phyloP scores from a whole-genome alignment of 768 basidiomycete species.

The Mycena floridula region DNA sequence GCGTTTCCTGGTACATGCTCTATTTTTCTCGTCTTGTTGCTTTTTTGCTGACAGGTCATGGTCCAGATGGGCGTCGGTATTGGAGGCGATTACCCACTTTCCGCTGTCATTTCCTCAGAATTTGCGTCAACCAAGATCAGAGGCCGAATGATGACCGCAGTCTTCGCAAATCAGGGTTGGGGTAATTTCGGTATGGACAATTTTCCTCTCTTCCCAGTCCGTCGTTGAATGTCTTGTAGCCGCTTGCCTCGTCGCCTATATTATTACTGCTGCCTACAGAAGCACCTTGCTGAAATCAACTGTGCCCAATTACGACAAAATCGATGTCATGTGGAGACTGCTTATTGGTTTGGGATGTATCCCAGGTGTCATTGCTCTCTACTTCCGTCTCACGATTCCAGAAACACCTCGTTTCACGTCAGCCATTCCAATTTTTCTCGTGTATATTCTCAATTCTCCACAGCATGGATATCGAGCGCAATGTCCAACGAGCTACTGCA shows the following conservation, averaged over 20 bases:
- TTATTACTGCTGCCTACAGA: slow-evolving; percentile 68
- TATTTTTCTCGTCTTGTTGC: too few relatives aligned
- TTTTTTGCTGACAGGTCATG: neutral
- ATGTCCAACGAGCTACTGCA: slow-evolving; percentile 64
- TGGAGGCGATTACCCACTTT: slow-evolving; percentile 85
- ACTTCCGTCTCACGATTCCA: slow-evolving; percentile 90
- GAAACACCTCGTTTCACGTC: slow-evolving; percentile 90
- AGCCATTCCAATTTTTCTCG: too few relatives aligned
- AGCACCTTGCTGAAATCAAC: slow-evolving; percentile 36
- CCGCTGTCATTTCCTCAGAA: slow-evolving; percentile 84
- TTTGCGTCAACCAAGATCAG: slow-evolving; percentile 74
- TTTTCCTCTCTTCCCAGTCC: too few relatives aligned
- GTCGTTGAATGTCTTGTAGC: too few relatives aligned
- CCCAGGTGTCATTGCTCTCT: slow-evolving; percentile 75
- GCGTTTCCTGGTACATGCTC: slow-evolving; percentile 80
- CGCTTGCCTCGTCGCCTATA: slow-evolving; percentile 59
- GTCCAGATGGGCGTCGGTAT: slow-evolving; percentile 74
- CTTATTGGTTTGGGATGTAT: slow-evolving; percentile 85
- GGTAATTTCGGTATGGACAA: slow-evolving; percentile 79
- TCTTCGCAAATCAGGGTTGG: slow-evolving; percentile 85
- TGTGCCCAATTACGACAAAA: slow-evolving; percentile 30
- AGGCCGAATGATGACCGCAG: slow-evolving; percentile 85
- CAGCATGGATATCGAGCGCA: slow-evolving; percentile 89
- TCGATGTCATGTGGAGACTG: slow-evolving; percentile 83
- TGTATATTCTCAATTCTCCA: too few relatives aligned